A percentile compares a stretch with the other conserved stretches of the same genome.
Conservation (phyloP, 495 filamentous ascomycete species). For the Antarctomyces pellizariae region DNA sequence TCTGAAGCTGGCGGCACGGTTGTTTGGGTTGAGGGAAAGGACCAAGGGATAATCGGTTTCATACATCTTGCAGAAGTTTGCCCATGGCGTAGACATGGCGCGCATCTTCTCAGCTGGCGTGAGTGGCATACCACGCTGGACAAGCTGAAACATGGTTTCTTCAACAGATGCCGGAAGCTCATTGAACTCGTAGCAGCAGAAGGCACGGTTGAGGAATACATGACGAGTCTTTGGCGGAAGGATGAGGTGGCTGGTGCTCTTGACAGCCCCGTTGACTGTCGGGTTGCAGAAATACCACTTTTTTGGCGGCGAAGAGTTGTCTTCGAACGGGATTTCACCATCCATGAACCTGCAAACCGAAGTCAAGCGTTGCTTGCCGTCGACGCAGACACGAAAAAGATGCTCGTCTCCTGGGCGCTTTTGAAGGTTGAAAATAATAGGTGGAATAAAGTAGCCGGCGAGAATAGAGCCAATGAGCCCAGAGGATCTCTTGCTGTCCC, state of each 20-base stretch:
- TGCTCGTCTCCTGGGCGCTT: slow-evolving; percentile 5
- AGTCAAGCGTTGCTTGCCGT: slow-evolving; percentile 26
- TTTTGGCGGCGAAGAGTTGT: slow-evolving; percentile 11
- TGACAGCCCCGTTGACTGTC: slow-evolving; percentile 7
- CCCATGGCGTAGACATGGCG: slow-evolving; percentile 22
- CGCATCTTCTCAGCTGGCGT: slow-evolving; percentile 25
- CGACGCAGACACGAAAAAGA: slow-evolving; percentile 17
- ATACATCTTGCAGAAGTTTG: slow-evolving; percentile 16
- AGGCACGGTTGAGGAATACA: slow-evolving; percentile 14
- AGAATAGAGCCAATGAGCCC: slow-evolving; percentile 21
- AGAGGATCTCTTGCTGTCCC: slow-evolving; percentile 15
- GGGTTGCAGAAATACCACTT: slow-evolving; percentile 12
- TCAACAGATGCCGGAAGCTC: slow-evolving; percentile 18
- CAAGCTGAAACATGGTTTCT: slow-evolving; percentile 24
- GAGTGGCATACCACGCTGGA: slow-evolving; percentile 22
- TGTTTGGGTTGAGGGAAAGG: slow-evolving; percentile 15
- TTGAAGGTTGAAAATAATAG: slow-evolving; percentile 24
- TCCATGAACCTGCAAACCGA: slow-evolving; percentile 21
- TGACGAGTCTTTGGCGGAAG: slow-evolving; percentile 12
- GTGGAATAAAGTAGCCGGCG: slow-evolving; percentile 24
- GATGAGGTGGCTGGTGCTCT: slow-evolving; percentile 11
- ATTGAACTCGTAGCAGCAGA: slow-evolving; percentile 21
- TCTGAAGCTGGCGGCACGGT: slow-evolving; percentile 16
- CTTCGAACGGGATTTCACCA: slow-evolving; percentile 20
- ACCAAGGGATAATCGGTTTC: slow-evolving; percentile 18